Base-by-base conservation (phyloP, 805 yeast species). In the Ogataea nitratoaversa region DNA sequence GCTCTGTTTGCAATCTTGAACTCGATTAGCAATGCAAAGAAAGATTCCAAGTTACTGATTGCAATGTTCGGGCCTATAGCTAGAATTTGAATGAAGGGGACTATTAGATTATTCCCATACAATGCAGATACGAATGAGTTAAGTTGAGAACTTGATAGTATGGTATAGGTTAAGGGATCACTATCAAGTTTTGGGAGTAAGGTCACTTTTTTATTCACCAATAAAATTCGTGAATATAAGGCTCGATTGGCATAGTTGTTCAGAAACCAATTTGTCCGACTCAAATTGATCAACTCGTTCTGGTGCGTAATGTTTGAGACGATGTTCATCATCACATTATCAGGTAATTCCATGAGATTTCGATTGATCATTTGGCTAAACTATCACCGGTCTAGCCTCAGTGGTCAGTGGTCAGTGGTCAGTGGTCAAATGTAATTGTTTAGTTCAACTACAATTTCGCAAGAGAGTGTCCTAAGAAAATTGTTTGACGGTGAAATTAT, bases 11-110 rank as follows among this genome's bases (percentile, higher is more conserved):
- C 34, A n/a, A 32, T 20, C 24, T 56, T 52, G 23, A 22, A 46
- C 2, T 48, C 50, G n/a, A 50, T 36, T 8, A 50, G 36, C 8
- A 47, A 22, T 4, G 47, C 41, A 13, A 46, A 42, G 8, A 48
- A 20, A 8, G 31, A 8, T 3, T 44, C 47, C 9, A 42, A 32
- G 6, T 41, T 43, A 19, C 43, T 41, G 4, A 41, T 43, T 4
- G 37, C 34, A 29, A 50, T 42, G 17, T 41, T 38, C 5, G 44
- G 32, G 13, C 47, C 42, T 19, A 44, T 39, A 14, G 23, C n/a
- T 16, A 47, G 38, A 17, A 36, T 42, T 30, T 47, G 47, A 17
- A 52, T 45, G 16, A 50, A 29, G 7, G 33, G 29, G 9, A 50
- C 43, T 23, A 41, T 32, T 3, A 8, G 7, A 13, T 16, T 31